phyloP scores from a whole-genome alignment of 2,329 filamentous ascomycete species.

The Nigrospora osmanthi region DNA sequence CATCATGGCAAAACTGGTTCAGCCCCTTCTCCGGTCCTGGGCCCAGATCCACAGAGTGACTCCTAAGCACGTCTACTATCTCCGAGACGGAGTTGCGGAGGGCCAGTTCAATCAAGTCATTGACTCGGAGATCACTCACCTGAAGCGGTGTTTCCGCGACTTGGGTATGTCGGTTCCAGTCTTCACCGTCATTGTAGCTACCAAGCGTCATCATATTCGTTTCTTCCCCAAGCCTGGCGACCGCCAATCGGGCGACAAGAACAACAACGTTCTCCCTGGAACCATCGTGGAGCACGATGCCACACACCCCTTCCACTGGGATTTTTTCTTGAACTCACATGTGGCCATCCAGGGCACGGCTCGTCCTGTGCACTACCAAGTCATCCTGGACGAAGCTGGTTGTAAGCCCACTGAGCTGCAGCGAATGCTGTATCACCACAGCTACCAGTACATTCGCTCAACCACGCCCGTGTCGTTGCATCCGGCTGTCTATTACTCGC shows the following conservation, averaged over 20 bases:
- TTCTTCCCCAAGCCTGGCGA: slow-evolving; percentile 68
- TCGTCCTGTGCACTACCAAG: slow-evolving; percentile 85
- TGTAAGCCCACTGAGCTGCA: slow-evolving; percentile 64
- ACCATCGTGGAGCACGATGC: slow-evolving; percentile 82
- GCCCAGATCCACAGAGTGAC: slow-evolving; percentile 41
- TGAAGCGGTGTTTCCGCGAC: slow-evolving; percentile 52
- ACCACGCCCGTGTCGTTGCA: slow-evolving; percentile 87
- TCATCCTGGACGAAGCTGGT: slow-evolving; percentile 74
- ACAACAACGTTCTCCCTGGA: slow-evolving; percentile 77
- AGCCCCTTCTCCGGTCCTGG: slow-evolving; percentile 60
- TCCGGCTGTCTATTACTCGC: slow-evolving; percentile 93
- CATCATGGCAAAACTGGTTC: slow-evolving; percentile 61
- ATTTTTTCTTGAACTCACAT: slow-evolving; percentile 64
- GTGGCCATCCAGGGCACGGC: slow-evolving; percentile 88
- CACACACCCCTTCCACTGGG: slow-evolving; percentile 85
- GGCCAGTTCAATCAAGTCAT: slow-evolving; percentile 78
- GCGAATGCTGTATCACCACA: slow-evolving; percentile 88
- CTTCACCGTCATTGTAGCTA: slow-evolving; percentile 80
- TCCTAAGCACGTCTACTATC: slow-evolving; percentile 77
- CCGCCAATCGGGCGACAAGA: slow-evolving; percentile 51
- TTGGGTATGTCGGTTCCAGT: slow-evolving; percentile 39
- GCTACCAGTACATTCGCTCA: slow-evolving; percentile 85
- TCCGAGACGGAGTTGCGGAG: slow-evolving; percentile 87
- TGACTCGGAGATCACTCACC: slow-evolving; percentile 64
- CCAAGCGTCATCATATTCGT: slow-evolving; percentile 89